Evolutionary conservation across 225 moss, liverwort and hornwort species (phyloP).

Genomic region (Bryum argenteum): DNA sequence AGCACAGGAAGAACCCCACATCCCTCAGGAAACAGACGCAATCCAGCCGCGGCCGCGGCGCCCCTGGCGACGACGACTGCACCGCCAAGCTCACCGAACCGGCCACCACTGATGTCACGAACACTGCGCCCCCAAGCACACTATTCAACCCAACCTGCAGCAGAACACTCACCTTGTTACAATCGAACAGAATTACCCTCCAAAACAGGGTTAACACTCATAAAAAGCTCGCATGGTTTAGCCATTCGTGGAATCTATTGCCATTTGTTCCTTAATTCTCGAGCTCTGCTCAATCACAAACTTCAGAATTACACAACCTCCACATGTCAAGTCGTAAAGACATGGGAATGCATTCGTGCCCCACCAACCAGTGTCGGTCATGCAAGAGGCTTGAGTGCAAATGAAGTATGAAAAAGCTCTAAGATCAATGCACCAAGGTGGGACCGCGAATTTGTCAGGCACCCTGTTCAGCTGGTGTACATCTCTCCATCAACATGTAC

Average conservation of each 20-base stretch:
- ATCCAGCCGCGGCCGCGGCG: constrained; percentile 53
- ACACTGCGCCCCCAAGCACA: constrained; percentile 69
- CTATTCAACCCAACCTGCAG: constrained; percentile 66
- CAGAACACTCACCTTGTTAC: neutral
- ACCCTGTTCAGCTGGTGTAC: neutral
- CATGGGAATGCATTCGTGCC: constrained; percentile 1
- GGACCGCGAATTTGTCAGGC: neutral
- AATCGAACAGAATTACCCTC: neutral
- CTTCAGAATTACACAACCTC: too few relatives aligned
- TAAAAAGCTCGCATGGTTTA: too few relatives aligned
- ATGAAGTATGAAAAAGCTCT: neutral
- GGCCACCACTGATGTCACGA: constrained; percentile 68
- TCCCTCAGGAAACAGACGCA: constrained; percentile 76
- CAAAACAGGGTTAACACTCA: too few relatives aligned
- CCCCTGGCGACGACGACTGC: constrained; percentile 36
- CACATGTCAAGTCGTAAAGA: neutral
- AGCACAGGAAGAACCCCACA: constrained; percentile 75
- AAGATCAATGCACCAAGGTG: neutral
- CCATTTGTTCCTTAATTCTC: too few relatives aligned
- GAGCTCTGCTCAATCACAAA: too few relatives aligned
- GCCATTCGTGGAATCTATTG: too few relatives aligned
- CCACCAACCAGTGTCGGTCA: neutral
- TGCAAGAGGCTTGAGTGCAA: neutral
- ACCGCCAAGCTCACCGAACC: constrained; percentile 66
- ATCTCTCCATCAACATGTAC: neutral